Base-by-base conservation (phyloP, 495 filamentous ascomycete species). In the Penicillium malachiteum region DNA sequence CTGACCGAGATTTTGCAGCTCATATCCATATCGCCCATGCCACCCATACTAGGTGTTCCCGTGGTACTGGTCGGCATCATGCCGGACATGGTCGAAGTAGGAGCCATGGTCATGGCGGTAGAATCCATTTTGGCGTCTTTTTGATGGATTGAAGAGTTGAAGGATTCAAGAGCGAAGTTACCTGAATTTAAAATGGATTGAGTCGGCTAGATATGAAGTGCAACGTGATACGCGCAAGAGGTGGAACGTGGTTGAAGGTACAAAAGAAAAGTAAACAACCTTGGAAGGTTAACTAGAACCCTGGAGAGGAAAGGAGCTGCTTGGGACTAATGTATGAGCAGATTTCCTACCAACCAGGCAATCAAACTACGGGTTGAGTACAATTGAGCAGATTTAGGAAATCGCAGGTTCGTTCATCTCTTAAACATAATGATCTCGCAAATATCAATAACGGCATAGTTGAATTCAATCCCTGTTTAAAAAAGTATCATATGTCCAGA, bases 1-100 rank as follows among this genome's bases (percentile, higher is more conserved):
- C 52, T 52, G 51, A 77, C 76, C 11, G 76, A 78, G 48, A 81
- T 75, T 53, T 78, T 70, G 68, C 77, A 80, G 32, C 38, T 54
- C 38, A 51, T 55, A 40, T 52, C 56, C 58, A 64, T 63, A 17
- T 53, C 47, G 5, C 40, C 50, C 52, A 59, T 62, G 43, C 62
- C 58, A 10, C 50, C 34, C 56, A 60, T 60, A 6, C 33, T 31
- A 3, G 55, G 21, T 26, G 48, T 54, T 3, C 41, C 50, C 21
- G 44, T 52, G 14, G 26, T 21, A n/a, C 37, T 48, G 16, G 33
- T n/a, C 3, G 42, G 34, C 13, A 37, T 17, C 10, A 34, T 38
- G 21, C 26, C 32, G 12, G 34, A 21, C 32, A 21, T 30, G 0
- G 40, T 32, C 11, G 54, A 14, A 17, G 11, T 41, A 46, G 44